These are phyloP conservation scores for Epichloe sp. DNA, from an alignment of 2,329 filamentous ascomycete genomes.

Conservation along the genomic window DNA sequence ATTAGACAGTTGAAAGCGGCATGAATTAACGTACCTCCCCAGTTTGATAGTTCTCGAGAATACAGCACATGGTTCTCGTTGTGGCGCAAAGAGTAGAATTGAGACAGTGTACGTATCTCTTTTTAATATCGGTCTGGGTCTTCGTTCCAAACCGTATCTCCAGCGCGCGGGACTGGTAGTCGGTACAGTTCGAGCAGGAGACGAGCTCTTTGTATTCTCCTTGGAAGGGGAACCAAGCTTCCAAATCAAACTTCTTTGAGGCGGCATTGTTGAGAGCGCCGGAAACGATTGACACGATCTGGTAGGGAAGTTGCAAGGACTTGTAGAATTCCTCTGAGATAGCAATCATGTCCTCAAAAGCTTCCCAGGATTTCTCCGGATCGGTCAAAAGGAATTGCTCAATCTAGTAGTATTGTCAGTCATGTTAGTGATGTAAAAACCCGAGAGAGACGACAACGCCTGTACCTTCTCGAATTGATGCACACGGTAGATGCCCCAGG, in stretches of 20 bases:
- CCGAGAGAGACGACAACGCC: not conserved
- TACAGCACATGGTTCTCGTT: constrained; percentile 81
- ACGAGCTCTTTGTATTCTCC: constrained; percentile 98
- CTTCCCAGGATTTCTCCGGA: constrained; percentile 83
- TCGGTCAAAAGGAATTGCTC: constrained; percentile 73
- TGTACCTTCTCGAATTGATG: constrained; percentile 89
- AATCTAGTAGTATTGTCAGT: constrained; percentile 24
- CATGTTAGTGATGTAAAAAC: not conserved
- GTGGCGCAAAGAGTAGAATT: constrained; percentile 88
- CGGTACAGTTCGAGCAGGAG: constrained; percentile 94
- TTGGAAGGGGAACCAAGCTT: constrained; percentile 94
- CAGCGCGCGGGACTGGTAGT: constrained; percentile 88
- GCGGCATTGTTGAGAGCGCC: constrained; percentile 69
- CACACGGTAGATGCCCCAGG: constrained; percentile 95
- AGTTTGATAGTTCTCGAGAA: constrained; percentile 94
- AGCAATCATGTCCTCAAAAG: constrained; percentile 85
- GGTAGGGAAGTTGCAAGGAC: constrained; percentile 78
- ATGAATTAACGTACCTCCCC: constrained; percentile 44
- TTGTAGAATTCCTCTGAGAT: constrained; percentile 93
- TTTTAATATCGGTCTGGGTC: constrained; percentile 67
- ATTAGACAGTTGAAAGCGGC: not conserved
- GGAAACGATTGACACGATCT: constrained; percentile 88
- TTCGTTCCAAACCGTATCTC: constrained; percentile 88
- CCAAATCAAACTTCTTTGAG: constrained; percentile 88
- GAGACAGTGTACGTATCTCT: constrained; percentile 88